phyloP scores from a whole-genome alignment of 176 grass and related monocot genomes.

The Phyllostachys edulis region DNA sequence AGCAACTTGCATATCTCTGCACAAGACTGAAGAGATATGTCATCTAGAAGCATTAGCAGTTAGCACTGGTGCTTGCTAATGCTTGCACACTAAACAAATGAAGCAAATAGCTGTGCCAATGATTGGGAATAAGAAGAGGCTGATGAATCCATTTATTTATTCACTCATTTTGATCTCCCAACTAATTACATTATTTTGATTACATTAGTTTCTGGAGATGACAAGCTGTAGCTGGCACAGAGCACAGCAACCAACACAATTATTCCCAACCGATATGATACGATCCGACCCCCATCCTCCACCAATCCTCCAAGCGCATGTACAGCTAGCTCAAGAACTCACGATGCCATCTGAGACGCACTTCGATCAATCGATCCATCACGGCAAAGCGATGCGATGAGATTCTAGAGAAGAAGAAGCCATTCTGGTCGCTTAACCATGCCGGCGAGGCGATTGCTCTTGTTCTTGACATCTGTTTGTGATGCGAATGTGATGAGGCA shows the following conservation, averaged over 20 bases:
- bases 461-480: not conserved
- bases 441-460: not conserved
- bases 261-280: not conserved
- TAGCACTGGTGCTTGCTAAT: not conserved
- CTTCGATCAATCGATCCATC: not conserved
- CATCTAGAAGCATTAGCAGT: too few species aligned
- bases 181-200: not conserved
- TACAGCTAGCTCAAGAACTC: not conserved
- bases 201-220: not conserved
- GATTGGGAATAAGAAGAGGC: not conserved
- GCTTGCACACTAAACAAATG: not conserved
- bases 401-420: not conserved
- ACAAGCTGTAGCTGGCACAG: not conserved
- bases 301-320: not conserved
- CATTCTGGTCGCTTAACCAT: not conserved
- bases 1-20: not conserved
- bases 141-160: constrained; percentile 13
- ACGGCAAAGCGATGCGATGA: not conserved
- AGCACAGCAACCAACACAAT: not conserved
- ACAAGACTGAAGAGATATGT: too few species aligned
- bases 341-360: not conserved
- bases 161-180: not conserved
- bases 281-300: not conserved
- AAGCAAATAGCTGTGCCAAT: not conserved
- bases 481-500: not conserved